A percentile compares a stretch with the other conserved stretches of the same genome.
phyloP scores from a whole-genome alignment of 2,329 filamentous ascomycete species.

The Talaromyces sp. region DNA sequence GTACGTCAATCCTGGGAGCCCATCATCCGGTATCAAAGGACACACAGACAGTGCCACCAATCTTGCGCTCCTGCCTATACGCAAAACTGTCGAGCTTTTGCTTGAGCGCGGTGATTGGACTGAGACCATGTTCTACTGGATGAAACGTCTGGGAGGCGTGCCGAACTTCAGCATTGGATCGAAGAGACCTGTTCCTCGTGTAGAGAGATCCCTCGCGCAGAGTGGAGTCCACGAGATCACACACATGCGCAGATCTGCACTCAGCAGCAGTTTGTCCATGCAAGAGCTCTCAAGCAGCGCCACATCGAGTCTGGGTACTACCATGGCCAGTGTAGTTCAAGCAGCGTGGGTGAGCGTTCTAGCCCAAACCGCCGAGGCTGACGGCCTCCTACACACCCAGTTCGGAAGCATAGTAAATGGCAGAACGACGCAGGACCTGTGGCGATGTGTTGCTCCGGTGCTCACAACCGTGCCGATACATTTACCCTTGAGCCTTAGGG shows the following conservation, averaged over 20 bases:
- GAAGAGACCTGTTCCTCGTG: conserved; percentile 1
- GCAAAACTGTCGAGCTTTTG: not conserved
- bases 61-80: conserved; percentile 4
- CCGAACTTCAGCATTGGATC: not conserved
- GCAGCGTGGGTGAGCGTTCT: conserved; percentile 10
- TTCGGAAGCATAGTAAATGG: conserved; percentile 13
- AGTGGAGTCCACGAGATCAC: not conserved
- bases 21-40: not conserved
- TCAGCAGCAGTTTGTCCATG: conserved; percentile 7
- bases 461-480: conserved; percentile 3
- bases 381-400: not conserved
- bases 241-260: conserved; percentile 6
- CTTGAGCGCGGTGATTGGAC: conserved; percentile 7
- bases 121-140: conserved; percentile 2
- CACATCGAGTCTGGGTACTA: conserved; percentile 10
- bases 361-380: not conserved
- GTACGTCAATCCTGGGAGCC: conserved; percentile 3
- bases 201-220: not conserved
- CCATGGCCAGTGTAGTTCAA: conserved; percentile 9
- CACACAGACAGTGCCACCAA: not conserved
- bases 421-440: conserved; percentile 2
- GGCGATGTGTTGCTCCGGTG: conserved; percentile 8
- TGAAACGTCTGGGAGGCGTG: not conserved
- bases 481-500: not conserved
- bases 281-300: conserved; percentile 3